Percentiles rank a stretch among this genome's conserved stretches.
Conservation (phyloP, 2,329 filamentous ascomycete genomes). For the Trichoderma arundinaceum region DNA sequence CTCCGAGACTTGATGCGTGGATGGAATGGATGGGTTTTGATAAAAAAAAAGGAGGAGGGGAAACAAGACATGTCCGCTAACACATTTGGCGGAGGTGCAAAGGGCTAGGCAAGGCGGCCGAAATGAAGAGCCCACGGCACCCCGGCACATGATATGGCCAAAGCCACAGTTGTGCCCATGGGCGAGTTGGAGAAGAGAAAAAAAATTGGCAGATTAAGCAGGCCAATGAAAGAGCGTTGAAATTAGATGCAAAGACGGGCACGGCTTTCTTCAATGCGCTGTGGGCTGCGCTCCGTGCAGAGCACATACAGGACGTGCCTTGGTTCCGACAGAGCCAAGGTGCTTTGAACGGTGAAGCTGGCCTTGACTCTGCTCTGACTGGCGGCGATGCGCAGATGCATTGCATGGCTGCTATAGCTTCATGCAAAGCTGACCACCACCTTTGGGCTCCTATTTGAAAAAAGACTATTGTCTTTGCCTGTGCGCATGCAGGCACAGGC, state of each 20-base stretch:
- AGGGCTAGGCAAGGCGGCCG: constrained; percentile 11
- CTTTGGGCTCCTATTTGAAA: not conserved
- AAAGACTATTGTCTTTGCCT: no score
- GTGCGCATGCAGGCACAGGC: not conserved
- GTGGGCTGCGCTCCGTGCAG: no score
- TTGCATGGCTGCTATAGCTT: not conserved
- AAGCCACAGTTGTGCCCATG: no score
- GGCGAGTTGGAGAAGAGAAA: not conserved
- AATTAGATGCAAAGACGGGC: not conserved
- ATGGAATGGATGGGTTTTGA: constrained; percentile 2
- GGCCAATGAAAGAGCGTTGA: constrained; percentile 4
- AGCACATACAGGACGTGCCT: no score
- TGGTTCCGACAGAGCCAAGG: no score
- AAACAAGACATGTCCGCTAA: not conserved
- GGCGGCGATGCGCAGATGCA: not conserved
- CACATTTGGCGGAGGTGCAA: not conserved
- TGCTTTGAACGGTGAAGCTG: not conserved
- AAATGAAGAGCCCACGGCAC: constrained; percentile 28
- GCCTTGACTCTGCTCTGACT: not conserved
- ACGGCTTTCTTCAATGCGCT: not conserved
- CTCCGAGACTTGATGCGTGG: constrained; percentile 17
- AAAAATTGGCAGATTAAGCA: constrained; percentile 10
- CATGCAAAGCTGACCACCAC: constrained; percentile 26
- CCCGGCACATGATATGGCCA: not conserved
- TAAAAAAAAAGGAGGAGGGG: not conserved